Evolutionary conservation across 352 stramenopile species (phyloP), one percentile per base, ranked within the genome.

Genomic region (Phytophthora podocarpi): DNA sequence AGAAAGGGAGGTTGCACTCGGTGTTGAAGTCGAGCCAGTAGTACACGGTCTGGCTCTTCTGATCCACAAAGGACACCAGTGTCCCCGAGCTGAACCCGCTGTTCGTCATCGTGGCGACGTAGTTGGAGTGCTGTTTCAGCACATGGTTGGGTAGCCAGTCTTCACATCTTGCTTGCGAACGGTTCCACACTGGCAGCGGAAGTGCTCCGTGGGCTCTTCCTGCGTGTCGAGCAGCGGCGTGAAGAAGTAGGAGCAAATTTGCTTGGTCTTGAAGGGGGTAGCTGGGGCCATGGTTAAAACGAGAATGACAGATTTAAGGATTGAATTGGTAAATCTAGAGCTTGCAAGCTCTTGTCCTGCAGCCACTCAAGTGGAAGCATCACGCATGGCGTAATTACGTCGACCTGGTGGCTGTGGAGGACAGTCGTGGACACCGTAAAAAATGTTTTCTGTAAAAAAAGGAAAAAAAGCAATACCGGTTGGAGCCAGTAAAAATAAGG

Each of bases 211-310:
- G 20, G 23, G 49, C 49, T 57, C 36, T 24, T 48, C 49, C 40
- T 57, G 24, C 15, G 6, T 24, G 24, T 47, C 35, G 2, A 28
- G 7, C 18, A 50, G 10, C 20, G 18, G 3, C 15, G 42, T 49
- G 39, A 41, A 51, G 39, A 32, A 51, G 39, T 45, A 51, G 27
- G 5, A 40, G 30, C 51, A 59, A 3, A 59, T 20, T 51, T 59
- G 18, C 3, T 27, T 21, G 8, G 39, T 50, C 24, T 13, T 43
- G 51, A 51, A 43, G 12, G 51, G 20, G 36, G 11, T 39, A 21
- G 43, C 3, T 10, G 10, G 9, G 12, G 8, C n/a, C 12, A 40
- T 40, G 28, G 7, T 30, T 11, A 31, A 51, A 51, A 4, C 40
- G 12, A 40, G 28, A 31, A n/a, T 40, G 16, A 36, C 12, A 30